phyloP scores from a whole-genome alignment of 345 rosid species.

The Brassica nigra region DNA sequence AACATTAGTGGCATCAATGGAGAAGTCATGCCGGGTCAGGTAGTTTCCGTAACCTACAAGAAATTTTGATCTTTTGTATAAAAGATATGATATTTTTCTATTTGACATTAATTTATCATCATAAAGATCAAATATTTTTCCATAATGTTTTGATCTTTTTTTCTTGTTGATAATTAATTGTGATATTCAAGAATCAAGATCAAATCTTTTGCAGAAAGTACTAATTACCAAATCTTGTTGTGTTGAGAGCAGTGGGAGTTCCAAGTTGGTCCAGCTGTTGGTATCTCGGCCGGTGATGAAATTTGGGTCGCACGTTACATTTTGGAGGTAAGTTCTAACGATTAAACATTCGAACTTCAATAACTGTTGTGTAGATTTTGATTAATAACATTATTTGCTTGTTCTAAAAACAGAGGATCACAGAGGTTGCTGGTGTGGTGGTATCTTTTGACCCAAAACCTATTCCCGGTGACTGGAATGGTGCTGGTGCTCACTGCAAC shows the following conservation, averaged over 20 bases:
- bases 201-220: constrained; percentile 1
- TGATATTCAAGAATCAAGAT: background rate
- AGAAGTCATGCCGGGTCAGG: constrained; percentile 93
- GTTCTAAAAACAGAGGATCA: constrained; percentile 66
- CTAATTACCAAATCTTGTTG: constrained; percentile 8
- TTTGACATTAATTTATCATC: background rate
- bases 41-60: constrained; percentile 16
- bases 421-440: constrained; percentile 89
- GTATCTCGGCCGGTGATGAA: constrained; percentile 84
- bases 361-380: background rate
- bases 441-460: constrained; percentile 92
- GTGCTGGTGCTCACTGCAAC: constrained; percentile 95
- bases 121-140: background rate
- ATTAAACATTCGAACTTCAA: background rate
- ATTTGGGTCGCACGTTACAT: constrained; percentile 93
- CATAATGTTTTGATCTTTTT: background rate
- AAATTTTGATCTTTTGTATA: background rate
- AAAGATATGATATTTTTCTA: background rate
- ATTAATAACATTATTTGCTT: background rate
- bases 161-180: background rate
- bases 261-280: constrained; percentile 90
- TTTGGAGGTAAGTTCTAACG: constrained; percentile 60
- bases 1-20: constrained; percentile 92
- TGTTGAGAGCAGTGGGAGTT: constrained; percentile 72
- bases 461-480: constrained; percentile 92